Conservation (phyloP, 1,284 basidiomycete species). For the Porogramme epimiltina region DNA sequence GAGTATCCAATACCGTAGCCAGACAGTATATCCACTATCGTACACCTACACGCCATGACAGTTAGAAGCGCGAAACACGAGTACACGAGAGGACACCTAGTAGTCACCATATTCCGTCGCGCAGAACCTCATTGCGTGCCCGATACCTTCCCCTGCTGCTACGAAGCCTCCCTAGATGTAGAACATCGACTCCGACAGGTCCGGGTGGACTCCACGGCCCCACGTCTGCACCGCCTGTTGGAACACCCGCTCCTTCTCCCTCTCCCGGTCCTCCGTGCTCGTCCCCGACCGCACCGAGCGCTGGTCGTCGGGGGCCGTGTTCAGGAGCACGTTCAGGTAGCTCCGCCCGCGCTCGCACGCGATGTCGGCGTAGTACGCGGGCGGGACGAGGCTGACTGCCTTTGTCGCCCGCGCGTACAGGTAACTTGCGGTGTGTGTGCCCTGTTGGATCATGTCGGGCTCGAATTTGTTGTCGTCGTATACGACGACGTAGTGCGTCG, state of each 20-base stretch:
- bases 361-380: constrained; percentile 77
- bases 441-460: constrained; percentile 70
- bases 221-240: constrained; percentile 54
- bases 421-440: constrained; percentile 64
- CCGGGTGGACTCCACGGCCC: constrained; percentile 63
- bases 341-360: constrained; percentile 74
- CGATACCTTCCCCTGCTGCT: too few relatives aligned
- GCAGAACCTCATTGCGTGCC: too few relatives aligned
- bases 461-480: constrained; percentile 69
- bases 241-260: constrained; percentile 49
- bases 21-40: too few relatives aligned
- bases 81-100: too few relatives aligned
- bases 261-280: constrained; percentile 30
- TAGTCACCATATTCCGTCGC: too few relatives aligned
- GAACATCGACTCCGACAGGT: constrained; percentile 33
- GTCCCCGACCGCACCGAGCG: too few relatives aligned
- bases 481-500: constrained; percentile 76
- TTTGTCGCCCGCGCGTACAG: constrained; percentile 77
- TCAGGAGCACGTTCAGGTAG: constrained; percentile 68
- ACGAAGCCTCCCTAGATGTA: too few relatives aligned
- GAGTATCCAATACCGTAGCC: too few relatives aligned
- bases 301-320: constrained; percentile 30
- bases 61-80: too few relatives aligned
- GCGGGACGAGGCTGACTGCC: constrained; percentile 73
- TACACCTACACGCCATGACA: too few relatives aligned